Conservation (phyloP, 129 eudicot species). For the Smallanthus sonchifolius region DNA sequence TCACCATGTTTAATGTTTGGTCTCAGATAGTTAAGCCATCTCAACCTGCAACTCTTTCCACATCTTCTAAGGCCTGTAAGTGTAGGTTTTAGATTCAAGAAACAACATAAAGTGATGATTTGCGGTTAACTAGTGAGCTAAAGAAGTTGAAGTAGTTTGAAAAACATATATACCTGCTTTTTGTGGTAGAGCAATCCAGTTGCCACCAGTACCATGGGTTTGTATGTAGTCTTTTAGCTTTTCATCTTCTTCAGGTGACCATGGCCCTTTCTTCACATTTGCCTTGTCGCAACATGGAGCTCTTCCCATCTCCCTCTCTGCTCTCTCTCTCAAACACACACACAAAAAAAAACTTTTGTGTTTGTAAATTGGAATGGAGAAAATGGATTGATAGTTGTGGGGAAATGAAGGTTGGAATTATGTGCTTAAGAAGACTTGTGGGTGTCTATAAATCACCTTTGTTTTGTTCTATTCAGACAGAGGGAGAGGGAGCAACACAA, state of each 20-base stretch:
- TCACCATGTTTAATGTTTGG: slow-evolving; percentile 96
- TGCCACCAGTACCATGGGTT: slow-evolving; percentile 66
- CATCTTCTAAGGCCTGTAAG: slow-evolving; percentile 60
- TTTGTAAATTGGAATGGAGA: slow-evolving; percentile 8
- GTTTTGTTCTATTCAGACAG: slow-evolving; percentile 11
- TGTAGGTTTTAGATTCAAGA: not conserved
- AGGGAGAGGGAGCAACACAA: slow-evolving; percentile 16
- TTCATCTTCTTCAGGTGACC: slow-evolving; percentile 82
- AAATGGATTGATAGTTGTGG: slow-evolving; percentile 17
- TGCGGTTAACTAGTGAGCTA: not conserved
- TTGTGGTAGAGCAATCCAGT: slow-evolving; percentile 76
- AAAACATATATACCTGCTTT: slow-evolving; percentile 47
- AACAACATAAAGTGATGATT: not conserved
- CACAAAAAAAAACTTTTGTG: not conserved
- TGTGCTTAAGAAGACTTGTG: slow-evolving; percentile 40
- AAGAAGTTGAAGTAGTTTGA: not conserved
- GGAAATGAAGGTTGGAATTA: slow-evolving; percentile 38
- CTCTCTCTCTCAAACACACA: not conserved
- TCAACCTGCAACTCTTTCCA: slow-evolving; percentile 74
- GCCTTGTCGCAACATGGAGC: slow-evolving; percentile 85
- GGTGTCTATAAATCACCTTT: slow-evolving; percentile 27
- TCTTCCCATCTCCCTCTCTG: slow-evolving; percentile 59
- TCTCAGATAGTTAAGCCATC: slow-evolving; percentile 92
- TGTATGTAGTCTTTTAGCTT: slow-evolving; percentile 57
- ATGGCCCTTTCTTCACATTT: slow-evolving; percentile 76